phyloP scores from a whole-genome alignment of 2,329 filamentous ascomycete genomes.

The Balansia obtecta region DNA sequence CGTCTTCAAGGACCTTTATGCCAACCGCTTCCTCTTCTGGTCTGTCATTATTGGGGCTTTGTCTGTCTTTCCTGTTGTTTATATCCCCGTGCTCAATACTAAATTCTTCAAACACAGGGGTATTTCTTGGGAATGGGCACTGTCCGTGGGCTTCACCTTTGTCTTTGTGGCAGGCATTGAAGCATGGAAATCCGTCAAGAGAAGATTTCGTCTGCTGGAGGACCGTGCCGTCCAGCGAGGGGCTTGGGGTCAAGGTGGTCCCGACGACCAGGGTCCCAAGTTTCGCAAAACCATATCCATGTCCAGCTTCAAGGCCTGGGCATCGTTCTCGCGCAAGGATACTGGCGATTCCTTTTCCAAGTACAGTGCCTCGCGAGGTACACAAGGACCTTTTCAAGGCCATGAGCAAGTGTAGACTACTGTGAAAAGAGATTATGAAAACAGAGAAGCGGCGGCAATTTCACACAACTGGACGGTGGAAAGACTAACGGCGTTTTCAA shows the following conservation, averaged over 20 bases:
- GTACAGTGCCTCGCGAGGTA: constrained; percentile 12
- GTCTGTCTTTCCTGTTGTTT: constrained; percentile 56
- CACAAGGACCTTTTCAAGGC: constrained; percentile 1
- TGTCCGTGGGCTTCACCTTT: constrained; percentile 50
- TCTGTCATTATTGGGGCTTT: constrained; percentile 46
- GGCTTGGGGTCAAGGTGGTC: constrained; percentile 39
- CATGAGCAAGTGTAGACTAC: constrained; percentile 3
- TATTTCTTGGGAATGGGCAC: constrained; percentile 65
- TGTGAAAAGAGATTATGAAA: not conserved
- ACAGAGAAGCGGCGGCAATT: not conserved
- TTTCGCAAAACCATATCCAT: constrained; percentile 38
- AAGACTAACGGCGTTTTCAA: not conserved
- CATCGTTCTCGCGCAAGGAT: constrained; percentile 28
- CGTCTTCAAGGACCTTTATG: constrained; percentile 50
- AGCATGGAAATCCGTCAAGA: constrained; percentile 59
- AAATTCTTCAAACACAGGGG: constrained; percentile 60
- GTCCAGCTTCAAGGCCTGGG: constrained; percentile 37
- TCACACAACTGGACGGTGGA: not conserved
- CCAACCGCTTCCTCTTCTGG: constrained; percentile 60
- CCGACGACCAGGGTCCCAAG: constrained; percentile 31
- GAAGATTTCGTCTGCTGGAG: constrained; percentile 38
- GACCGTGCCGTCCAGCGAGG: constrained; percentile 37
- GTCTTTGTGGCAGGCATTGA: constrained; percentile 58
- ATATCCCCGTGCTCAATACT: constrained; percentile 59
- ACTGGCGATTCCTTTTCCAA: constrained; percentile 24